Base-by-base conservation (phyloP, 2,329 filamentous ascomycete species). In the Elsinoe arachidis region DNA sequence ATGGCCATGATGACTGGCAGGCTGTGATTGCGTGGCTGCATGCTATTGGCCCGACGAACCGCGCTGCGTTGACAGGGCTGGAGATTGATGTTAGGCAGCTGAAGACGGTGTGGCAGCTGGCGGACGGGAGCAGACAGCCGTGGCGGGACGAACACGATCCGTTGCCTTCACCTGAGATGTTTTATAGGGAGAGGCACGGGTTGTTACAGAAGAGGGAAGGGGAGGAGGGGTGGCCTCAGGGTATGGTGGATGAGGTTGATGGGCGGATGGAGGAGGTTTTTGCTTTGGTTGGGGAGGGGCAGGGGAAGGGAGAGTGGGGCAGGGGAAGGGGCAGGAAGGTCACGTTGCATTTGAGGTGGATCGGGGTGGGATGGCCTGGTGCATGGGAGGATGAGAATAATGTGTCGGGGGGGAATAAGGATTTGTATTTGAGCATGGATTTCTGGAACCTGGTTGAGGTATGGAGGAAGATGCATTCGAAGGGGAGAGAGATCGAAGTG, bases 291-390 rank as follows among this genome's bases (percentile, higher is more conserved):
- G n/a, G n/a, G n/a, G n/a, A n/a, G n/a, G n/a, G n/a, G n/a, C n/a
- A n/a, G n/a, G n/a, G n/a, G 21, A 19, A 5, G 37, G 3, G 9
- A 4, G 12, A 4, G 17, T 3, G 21, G 4, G 19, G 12, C 21
- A 10, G 17, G 2, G 14, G 17, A 7, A 2, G 5, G 19, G n/a
- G 14, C 5, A 51, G n/a, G 9, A 19, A 26, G 19, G 26, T 12
- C 4, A 51, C 17, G 26, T 14, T 15, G 23, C 3, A 0, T 82
- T 78, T 60, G 76, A 80, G 53, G 72, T 68, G 2, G 10, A 75
- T 74, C 63, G 66, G 75, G 1, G 62, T 63, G 51, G 62, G 58
- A 1, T 70, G 73, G 26, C 58, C 76, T 17, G 64, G 71, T 34
- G 67, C 69, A 53, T 62, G 72, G 53, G 66, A 66, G 61, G 68